A percentile compares a stretch with the other conserved stretches of the same genome.
These are phyloP conservation scores for Lactarius hengduanensis DNA, from an alignment of 768 basidiomycete species.

Conservation along the genomic window DNA sequence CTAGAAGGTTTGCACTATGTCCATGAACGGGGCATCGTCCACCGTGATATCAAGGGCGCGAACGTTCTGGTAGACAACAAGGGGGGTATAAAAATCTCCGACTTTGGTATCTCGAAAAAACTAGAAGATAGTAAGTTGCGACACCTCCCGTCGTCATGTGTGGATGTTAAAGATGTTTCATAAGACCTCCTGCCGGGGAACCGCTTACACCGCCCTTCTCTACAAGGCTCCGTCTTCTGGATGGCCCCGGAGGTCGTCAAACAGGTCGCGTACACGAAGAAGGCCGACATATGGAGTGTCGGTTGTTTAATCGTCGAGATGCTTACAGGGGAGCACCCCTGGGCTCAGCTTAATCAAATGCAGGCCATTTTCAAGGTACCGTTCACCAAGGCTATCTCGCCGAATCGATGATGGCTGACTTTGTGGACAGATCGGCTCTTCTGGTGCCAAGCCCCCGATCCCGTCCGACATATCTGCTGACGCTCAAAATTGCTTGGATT, in stretches of 20 bases:
- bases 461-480: constrained; percentile 91
- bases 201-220: constrained; percentile 81
- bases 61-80: constrained; percentile 99
- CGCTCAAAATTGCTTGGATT: constrained; percentile 80
- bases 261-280: constrained; percentile 86
- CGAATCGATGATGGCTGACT: not conserved
- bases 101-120: constrained; percentile 97
- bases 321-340: constrained; percentile 94
- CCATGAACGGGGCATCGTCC: constrained; percentile 91
- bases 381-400: not conserved
- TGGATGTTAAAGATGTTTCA: not conserved
- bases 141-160: not conserved
- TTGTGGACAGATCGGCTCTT: constrained; percentile 77
- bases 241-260: constrained; percentile 99
- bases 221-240: constrained; percentile 99
- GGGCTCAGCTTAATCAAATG: constrained; percentile 96
- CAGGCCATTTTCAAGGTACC: constrained; percentile 96
- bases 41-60: constrained; percentile 98
- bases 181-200: constrained; percentile 53
- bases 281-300: constrained; percentile 96
- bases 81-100: constrained; percentile 95
- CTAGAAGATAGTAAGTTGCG: constrained; percentile 84
- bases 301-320: constrained; percentile 95
- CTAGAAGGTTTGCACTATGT: constrained; percentile 85
- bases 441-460: constrained; percentile 77